These are phyloP conservation scores for Blastomyces parvus DNA, from an alignment of 2,329 filamentous ascomycete genomes.

Conservation along the genomic window DNA sequence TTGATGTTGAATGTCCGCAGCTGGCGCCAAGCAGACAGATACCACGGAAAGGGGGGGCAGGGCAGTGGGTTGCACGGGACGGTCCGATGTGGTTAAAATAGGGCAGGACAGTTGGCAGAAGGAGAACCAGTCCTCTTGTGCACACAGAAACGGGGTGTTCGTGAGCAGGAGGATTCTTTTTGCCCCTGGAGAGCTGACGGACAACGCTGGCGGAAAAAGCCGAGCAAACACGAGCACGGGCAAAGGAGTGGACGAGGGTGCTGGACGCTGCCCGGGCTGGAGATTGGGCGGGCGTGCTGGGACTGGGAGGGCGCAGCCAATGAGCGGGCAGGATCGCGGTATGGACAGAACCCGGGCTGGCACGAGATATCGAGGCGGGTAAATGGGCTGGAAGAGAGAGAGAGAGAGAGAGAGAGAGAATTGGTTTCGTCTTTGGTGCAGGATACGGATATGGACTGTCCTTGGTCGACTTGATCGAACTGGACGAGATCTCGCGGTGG, in stretches of 20 bases:
- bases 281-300: slow-evolving; percentile 5
- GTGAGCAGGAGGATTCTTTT: background rate
- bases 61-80: slow-evolving; percentile 6
- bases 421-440: too few relatives aligned
- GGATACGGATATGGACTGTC: background rate
- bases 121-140: background rate
- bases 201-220: background rate
- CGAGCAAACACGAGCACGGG: background rate
- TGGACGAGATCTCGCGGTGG: background rate
- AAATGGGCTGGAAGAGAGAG: background rate
- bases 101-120: background rate
- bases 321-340: background rate
- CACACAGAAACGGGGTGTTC: background rate
- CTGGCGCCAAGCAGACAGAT: background rate
- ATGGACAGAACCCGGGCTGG: background rate
- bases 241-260: slow-evolving; percentile 8
- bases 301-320: slow-evolving; percentile 1
- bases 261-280: background rate
- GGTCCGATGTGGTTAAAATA: slow-evolving; percentile 3
- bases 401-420: background rate
- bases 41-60: background rate
- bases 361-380: background rate
- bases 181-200: background rate
- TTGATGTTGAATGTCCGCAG: background rate
- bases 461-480: background rate